Evolutionary conservation across 176 grass and related monocot genomes (phyloP).

Genomic region (Paspalum notatum): DNA sequence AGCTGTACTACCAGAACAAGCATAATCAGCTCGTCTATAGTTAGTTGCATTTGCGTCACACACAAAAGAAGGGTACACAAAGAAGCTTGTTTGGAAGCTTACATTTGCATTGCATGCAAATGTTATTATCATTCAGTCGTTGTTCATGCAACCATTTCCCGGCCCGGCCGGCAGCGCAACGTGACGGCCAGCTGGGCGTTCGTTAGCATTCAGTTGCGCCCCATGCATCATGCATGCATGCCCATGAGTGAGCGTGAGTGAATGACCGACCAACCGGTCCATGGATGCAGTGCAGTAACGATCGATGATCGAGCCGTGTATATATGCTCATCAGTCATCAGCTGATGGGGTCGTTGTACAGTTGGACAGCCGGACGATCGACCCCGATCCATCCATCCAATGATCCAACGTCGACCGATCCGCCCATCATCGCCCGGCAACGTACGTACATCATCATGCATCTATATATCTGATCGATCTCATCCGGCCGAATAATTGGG

Average conservation of each 20-base stretch:
- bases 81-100: too few relatives aligned
- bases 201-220: conserved; percentile 37
- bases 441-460: not conserved
- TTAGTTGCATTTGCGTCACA: too few relatives aligned
- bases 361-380: not conserved
- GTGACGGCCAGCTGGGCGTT: conserved; percentile 54
- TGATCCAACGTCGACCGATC: too few relatives aligned
- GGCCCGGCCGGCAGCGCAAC: conserved; percentile 31
- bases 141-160: too few relatives aligned
- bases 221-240: too few relatives aligned
- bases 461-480: not conserved
- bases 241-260: not conserved
- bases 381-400: not conserved
- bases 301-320: not conserved
- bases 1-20: too few relatives aligned
- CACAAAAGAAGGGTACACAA: too few relatives aligned
- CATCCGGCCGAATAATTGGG: conserved; percentile 21
- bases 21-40: too few relatives aligned
- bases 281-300: not conserved
- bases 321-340: too few relatives aligned
- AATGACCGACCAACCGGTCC: not conserved
- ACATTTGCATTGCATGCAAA: too few relatives aligned
- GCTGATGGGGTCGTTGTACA: not conserved
- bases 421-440: too few relatives aligned
- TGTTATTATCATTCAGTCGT: too few relatives aligned